A percentile compares a stretch with the other conserved stretches of the same genome.
Conservation (phyloP, 169 alveolate genomes). For the Perkinsus marinus region DNA sequence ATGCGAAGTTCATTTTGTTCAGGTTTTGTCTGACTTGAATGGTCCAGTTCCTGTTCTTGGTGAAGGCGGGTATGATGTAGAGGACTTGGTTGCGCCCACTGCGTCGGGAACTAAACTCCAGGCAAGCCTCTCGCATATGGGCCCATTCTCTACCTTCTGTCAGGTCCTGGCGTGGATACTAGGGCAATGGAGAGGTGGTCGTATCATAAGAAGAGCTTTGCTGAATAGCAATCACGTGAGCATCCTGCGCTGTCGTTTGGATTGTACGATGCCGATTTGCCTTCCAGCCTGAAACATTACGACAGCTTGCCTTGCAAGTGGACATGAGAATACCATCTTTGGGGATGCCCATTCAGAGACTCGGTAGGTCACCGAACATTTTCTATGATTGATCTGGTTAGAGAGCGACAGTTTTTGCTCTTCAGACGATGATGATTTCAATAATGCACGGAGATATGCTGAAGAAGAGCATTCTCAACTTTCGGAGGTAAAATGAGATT, state of each 20-base stretch:
- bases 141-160: neutral
- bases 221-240: neutral
- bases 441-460: neutral
- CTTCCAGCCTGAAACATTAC: neutral
- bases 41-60: neutral
- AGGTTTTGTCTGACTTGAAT: neutral
- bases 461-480: neutral
- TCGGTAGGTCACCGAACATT: neutral
- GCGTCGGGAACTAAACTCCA: neutral
- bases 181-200: neutral
- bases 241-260: neutral
- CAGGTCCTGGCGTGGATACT: neutral
- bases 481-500: neutral
- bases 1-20: no score
- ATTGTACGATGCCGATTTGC: neutral
- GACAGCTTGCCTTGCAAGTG: neutral
- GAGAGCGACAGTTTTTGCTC: neutral
- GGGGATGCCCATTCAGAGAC: neutral
- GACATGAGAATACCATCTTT: neutral
- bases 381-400: neutral
- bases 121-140: neutral
- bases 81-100: neutral
- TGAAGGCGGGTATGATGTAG: neutral
- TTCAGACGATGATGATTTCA: neutral
- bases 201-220: neutral